Percentiles rank a stretch among this genome's conserved stretches.
Evolutionary conservation across 2,329 filamentous ascomycete species (phyloP).

Genomic region (Fusarium clavum): DNA sequence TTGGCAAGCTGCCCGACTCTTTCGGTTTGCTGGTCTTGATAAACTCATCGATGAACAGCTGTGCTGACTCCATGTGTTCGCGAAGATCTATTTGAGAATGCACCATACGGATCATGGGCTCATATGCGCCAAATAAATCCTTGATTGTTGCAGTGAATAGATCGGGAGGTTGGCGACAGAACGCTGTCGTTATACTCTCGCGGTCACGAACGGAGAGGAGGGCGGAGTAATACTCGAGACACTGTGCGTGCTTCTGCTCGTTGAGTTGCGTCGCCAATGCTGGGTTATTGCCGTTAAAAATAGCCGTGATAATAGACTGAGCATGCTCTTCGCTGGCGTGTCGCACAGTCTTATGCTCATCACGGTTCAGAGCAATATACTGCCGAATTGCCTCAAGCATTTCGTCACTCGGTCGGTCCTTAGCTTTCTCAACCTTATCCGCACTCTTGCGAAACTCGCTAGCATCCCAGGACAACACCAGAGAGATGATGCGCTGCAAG

Average conservation of each 20-base stretch:
- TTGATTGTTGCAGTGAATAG: conserved; percentile 76
- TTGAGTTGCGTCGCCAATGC: conserved; percentile 60
- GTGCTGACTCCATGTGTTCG: conserved; percentile 73
- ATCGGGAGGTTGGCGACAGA: conserved; percentile 78
- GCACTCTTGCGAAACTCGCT: conserved; percentile 74
- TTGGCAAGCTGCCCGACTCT: conserved; percentile 57
- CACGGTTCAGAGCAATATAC: conserved; percentile 64
- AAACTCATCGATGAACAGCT: conserved; percentile 77
- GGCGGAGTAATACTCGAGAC: conserved; percentile 76
- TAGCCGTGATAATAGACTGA: conserved; percentile 73
- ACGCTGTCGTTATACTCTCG: conserved; percentile 73
- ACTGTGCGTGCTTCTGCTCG: conserved; percentile 70
- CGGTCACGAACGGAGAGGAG: conserved; percentile 79
- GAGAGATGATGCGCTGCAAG: conserved; percentile 79
- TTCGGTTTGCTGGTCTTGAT: conserved; percentile 68
- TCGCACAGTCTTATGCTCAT: conserved; percentile 69
- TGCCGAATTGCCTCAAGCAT: conserved; percentile 70
- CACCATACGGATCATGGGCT: conserved; percentile 77
- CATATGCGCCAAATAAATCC: conserved; percentile 74
- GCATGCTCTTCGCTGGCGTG: conserved; percentile 61
- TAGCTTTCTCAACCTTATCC: conserved; percentile 72
- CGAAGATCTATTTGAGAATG: conserved; percentile 79
- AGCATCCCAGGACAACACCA: conserved; percentile 79
- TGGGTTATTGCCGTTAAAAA: conserved; percentile 68
- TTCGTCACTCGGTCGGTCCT: conserved; percentile 67